Base-by-base conservation (phyloP, 352 stramenopile species). In the Phytophthora meadii region DNA sequence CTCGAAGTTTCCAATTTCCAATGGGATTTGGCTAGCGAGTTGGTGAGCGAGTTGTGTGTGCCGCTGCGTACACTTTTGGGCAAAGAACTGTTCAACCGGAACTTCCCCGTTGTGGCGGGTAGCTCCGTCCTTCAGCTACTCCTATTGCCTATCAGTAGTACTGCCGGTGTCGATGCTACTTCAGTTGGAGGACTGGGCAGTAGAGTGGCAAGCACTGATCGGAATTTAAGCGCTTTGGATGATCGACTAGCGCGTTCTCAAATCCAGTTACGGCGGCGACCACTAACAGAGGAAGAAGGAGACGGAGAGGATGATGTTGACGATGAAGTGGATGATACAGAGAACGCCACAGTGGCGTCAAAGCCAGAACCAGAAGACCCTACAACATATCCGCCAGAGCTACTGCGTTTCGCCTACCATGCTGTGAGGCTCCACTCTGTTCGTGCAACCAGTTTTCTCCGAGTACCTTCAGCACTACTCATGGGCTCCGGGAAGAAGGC, bases 1-100 rank as follows among this genome's bases (percentile, higher is more conserved):
- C 62, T 93, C 19, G 82, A 93, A 63, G 80, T 90, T 5, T 88
- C 81, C 2, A 87, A 93, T 54, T 92, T 90, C 65, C 85, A 93
- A 50, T 93, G 85, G 85, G 68, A 79, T 32, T 68, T 93, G 22
- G 85, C 85, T 4, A 92, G 81, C 47, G 85, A 93, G 47, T 70
- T 91, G 19, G 80, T 93, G 17, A 78, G 73, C 7, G 85, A 92
- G 53, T 69, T 92, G 49, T 92, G 82, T 41, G 68, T 83, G 3
- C 85, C 85, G 15, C 51, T 93, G 19, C 79, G 81, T 12, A 63
- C 57, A 1, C 49, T 93, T 32, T 49, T 93, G 3, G 85, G 85
- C 1, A 65, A 75, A 8, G 78, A 87, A 36, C 41, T 70, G 10
- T 92, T 93, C 54, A 68, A 65, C 12, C 82, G 74, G 25, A 52